Percentiles rank a stretch among this genome's conserved stretches.
These are phyloP conservation scores for Pyrrhoderma lamaoense DNA, from an alignment of 1,284 basidiomycete genomes.

Conservation along the genomic window DNA sequence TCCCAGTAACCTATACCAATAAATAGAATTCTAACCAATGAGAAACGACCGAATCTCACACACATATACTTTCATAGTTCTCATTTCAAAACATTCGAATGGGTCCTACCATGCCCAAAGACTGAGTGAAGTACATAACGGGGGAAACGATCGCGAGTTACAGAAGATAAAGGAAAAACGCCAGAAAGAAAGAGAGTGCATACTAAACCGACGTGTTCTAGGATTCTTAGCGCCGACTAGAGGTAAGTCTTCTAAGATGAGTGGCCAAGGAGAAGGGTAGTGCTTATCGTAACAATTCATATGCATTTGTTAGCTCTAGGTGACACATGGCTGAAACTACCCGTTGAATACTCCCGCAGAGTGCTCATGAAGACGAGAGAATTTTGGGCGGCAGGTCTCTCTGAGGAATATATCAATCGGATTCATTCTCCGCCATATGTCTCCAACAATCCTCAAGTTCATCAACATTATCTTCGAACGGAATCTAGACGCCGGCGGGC, in stretches of 20 bases:
- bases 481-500: slow-evolving; percentile 5
- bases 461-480: slow-evolving; percentile 21
- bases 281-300: neutral
- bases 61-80: slow-evolving; percentile 36
- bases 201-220: slow-evolving; percentile 47
- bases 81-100: slow-evolving; percentile 35
- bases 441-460: slow-evolving; percentile 43
- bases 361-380: slow-evolving; percentile 48
- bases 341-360: slow-evolving; percentile 45
- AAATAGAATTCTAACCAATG: neutral
- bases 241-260: slow-evolving; percentile 33
- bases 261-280: neutral
- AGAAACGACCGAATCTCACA: slow-evolving; percentile 1
- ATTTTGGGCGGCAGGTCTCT: slow-evolving; percentile 30
- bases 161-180: slow-evolving; percentile 45
- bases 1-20: neutral
- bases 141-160: slow-evolving; percentile 39
- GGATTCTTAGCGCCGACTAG: slow-evolving; percentile 61
- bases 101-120: slow-evolving; percentile 37
- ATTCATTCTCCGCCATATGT: slow-evolving; percentile 56
- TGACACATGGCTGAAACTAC: slow-evolving; percentile 57
- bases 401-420: slow-evolving; percentile 37
- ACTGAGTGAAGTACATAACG: slow-evolving; percentile 52
- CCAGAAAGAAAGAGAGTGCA: slow-evolving; percentile 43
- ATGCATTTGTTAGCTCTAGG: slow-evolving; percentile 41